phyloP scores from a whole-genome alignment of 2,329 filamentous ascomycete genomes.

The Ceratocystis papillata region DNA sequence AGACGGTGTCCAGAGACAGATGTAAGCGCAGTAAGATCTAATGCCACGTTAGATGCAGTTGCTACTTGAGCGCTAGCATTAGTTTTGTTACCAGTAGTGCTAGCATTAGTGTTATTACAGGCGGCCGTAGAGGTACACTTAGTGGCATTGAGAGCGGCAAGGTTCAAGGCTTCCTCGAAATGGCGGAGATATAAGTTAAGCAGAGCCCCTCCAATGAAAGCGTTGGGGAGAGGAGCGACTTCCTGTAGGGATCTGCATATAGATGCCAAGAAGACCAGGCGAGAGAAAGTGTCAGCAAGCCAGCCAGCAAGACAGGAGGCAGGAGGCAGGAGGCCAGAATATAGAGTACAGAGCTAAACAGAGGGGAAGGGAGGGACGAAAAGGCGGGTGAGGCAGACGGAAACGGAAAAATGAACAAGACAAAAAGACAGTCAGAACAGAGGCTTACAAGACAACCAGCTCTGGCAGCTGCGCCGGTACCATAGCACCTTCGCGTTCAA shows the following conservation, averaged over 20 bases:
- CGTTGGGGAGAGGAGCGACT: conserved; percentile 69
- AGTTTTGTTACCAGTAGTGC: too few relatives aligned
- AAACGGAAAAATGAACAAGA: not conserved
- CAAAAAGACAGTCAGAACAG: not conserved
- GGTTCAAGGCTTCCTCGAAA: conserved; percentile 59
- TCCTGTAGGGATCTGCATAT: conserved; percentile 69
- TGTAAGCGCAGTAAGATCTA: conserved; percentile 24
- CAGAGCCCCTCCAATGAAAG: conserved; percentile 76
- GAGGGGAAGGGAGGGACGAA: not conserved
- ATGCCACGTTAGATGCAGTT: conserved; percentile 5
- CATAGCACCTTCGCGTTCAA: conserved; percentile 38
- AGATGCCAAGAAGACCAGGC: not conserved
- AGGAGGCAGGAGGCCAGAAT: not conserved
- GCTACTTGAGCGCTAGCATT: not conserved
- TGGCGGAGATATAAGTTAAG: conserved; percentile 64
- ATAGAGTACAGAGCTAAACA: not conserved
- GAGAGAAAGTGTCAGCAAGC: not conserved
- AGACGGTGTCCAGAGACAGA: conserved; percentile 31
- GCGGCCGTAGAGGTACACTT: conserved; percentile 23
- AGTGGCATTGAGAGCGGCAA: conserved; percentile 45
- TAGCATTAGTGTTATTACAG: conserved; percentile 15
- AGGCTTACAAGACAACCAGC: conserved; percentile 47
- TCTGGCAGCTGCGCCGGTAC: conserved; percentile 36
- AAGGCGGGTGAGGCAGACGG: not conserved
- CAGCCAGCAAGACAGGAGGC: not conserved